Percentiles rank a stretch among this genome's conserved stretches.
These are phyloP conservation scores for Alopecurus myosuroides DNA, from an alignment of 176 grass and related monocot genomes.

Conservation along the genomic window DNA sequence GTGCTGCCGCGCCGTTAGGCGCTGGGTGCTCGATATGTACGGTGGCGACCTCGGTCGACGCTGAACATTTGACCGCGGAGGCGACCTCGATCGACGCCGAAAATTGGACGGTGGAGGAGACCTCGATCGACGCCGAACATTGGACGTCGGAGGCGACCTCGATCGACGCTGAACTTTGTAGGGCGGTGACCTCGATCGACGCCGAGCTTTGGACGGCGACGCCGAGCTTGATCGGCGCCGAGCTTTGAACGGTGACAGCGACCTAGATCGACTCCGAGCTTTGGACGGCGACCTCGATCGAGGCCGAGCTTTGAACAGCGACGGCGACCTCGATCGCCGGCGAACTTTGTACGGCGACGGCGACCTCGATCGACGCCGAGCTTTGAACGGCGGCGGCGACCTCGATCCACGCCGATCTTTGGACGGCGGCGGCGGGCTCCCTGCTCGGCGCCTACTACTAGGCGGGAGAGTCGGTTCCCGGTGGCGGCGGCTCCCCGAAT, in stretches of 20 bases:
- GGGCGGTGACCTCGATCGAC: not conserved
- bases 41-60: not conserved
- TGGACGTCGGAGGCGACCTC: not conserved
- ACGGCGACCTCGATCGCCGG: too few relatives aligned
- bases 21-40: not conserved
- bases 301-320: too few relatives aligned
- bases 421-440: not conserved
- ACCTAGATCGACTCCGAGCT: too few relatives aligned
- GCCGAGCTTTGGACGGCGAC: too few relatives aligned
- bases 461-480: not conserved
- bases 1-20: not conserved
- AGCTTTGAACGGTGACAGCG: too few relatives aligned
- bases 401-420: not conserved
- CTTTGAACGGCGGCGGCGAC: not conserved
- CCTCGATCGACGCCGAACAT: too few relatives aligned
- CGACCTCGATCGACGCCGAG: not conserved
- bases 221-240: too few relatives aligned
- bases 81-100: too few relatives aligned
- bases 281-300: too few relatives aligned
- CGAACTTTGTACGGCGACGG: too few relatives aligned
- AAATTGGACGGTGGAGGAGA: too few relatives aligned
- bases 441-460: not conserved
- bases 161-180: too few relatives aligned
- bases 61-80: not conserved
- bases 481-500: not conserved